Conservation (phyloP, 2,329 filamentous ascomycete genomes). For the Stachybotrys echinatus region DNA sequence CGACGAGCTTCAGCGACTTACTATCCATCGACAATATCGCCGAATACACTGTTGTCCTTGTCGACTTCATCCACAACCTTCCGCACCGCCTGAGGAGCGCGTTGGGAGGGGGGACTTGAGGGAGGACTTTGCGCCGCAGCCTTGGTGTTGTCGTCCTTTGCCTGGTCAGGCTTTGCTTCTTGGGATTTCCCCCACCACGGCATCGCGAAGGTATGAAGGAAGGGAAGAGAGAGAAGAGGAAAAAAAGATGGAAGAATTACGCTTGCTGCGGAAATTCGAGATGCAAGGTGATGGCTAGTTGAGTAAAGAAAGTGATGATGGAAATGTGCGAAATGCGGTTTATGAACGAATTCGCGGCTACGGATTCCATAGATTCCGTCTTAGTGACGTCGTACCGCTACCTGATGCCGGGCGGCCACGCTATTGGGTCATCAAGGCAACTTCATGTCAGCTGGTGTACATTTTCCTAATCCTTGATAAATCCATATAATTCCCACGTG, state of each 20-base stretch:
- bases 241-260: too few species aligned
- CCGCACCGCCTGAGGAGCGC: slow-evolving; percentile 44
- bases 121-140: not conserved
- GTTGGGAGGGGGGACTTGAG: not conserved
- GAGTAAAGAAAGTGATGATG: not conserved
- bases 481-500: too few species aligned
- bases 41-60: slow-evolving; percentile 68
- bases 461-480: too few species aligned
- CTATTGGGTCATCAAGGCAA: too few species aligned
- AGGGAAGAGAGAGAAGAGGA: too few species aligned
- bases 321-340: not conserved
- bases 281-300: too few species aligned
- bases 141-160: slow-evolving; percentile 10
- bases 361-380: not conserved
- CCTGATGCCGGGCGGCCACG: not conserved
- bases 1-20: slow-evolving; percentile 39
- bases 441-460: too few species aligned
- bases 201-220: slow-evolving; percentile 18
- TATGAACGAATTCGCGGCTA: not conserved
- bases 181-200: slow-evolving; percentile 38
- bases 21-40: slow-evolving; percentile 74
- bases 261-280: too few species aligned
- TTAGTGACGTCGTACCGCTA: not conserved
- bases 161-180: slow-evolving; percentile 24
- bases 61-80: slow-evolving; percentile 53